Conservation (phyloP, 2,329 filamentous ascomycete genomes). For the Colletotrichum sp. region DNA sequence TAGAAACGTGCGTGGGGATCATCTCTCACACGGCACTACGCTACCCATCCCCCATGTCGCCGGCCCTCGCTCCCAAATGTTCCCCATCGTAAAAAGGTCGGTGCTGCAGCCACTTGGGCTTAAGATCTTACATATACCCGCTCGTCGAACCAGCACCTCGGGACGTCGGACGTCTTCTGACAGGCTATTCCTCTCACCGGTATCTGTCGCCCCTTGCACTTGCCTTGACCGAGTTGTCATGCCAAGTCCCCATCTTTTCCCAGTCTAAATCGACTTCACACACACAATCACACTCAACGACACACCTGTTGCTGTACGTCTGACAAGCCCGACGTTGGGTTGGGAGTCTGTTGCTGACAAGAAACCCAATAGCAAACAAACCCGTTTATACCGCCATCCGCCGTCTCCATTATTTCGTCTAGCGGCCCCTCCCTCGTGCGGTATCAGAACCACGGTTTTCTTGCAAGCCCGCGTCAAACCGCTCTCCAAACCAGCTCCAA, state of each 20-base stretch:
- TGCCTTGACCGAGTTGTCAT: constrained; percentile 17
- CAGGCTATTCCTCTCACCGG: constrained; percentile 15
- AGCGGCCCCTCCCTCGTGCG: neutral
- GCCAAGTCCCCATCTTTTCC: constrained; percentile 3
- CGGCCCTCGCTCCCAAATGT: neutral
- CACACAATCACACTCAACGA: neutral
- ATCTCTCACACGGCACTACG: neutral
- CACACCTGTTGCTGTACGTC: neutral
- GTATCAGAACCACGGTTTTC: constrained; percentile 1
- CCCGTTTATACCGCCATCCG: neutral
- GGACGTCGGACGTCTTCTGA: constrained; percentile 15
- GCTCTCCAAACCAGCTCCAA: constrained; percentile 14
- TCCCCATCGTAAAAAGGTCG: neutral
- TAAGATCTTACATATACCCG: constrained; percentile 22
- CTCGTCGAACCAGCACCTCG: constrained; percentile 15
- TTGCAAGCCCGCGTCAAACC: constrained; percentile 12
- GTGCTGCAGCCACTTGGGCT: constrained; percentile 6
- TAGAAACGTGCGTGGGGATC: neutral
- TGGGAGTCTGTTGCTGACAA: neutral
- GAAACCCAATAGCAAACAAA: neutral
- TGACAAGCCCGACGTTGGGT: neutral
- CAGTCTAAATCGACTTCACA: constrained; percentile 12
- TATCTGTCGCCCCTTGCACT: constrained; percentile 16
- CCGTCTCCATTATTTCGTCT: neutral
- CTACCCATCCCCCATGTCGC: neutral